A percentile compares a stretch with the other conserved stretches of the same genome.
These are phyloP conservation scores for Penicillium desertorum DNA, from an alignment of 495 filamentous ascomycete species.

Conservation along the genomic window DNA sequence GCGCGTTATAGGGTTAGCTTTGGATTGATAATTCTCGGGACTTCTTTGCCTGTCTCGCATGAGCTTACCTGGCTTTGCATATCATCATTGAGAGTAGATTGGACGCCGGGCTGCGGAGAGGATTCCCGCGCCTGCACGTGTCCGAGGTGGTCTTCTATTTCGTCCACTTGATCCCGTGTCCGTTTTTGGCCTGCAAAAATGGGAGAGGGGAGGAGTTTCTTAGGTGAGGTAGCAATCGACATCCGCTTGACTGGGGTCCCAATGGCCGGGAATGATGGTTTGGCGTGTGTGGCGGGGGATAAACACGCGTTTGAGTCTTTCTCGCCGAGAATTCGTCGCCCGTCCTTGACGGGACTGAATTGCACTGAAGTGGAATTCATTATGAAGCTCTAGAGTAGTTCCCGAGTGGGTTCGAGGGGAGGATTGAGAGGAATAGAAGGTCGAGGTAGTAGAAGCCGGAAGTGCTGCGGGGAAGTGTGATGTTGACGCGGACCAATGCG, in stretches of 20 bases:
- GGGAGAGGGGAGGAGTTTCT: conserved; percentile 43
- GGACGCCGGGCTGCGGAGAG: conserved; percentile 12
- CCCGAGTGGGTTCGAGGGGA: background rate
- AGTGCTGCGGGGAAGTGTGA: conserved; percentile 6
- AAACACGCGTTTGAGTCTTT: conserved; percentile 50
- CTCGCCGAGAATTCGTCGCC: conserved; percentile 45
- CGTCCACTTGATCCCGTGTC: conserved; percentile 41
- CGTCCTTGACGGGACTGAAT: conserved; percentile 44
- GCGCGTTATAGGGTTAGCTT: conserved; percentile 18
- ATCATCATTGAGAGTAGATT: conserved; percentile 16
- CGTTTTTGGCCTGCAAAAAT: conserved; percentile 46
- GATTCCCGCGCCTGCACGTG: conserved; percentile 18
- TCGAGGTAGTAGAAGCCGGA: background rate
- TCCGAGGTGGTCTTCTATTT: conserved; percentile 24
- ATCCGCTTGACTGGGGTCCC: conserved; percentile 39
- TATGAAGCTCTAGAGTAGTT: conserved; percentile 6
- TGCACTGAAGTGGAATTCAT: conserved; percentile 34
- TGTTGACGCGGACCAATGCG: conserved; percentile 1
- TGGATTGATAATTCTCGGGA: background rate
- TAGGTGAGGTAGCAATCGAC: conserved; percentile 30
- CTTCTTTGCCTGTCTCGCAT: background rate
- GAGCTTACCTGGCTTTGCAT: conserved; percentile 29
- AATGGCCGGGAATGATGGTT: conserved; percentile 22
- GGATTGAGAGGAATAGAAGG: background rate
- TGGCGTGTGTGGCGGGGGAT: conserved; percentile 37